Evolutionary conservation across 441 rosid species (phyloP), one percentile per base, ranked within the genome.

Genomic region (Pelargonium citronellum): DNA sequence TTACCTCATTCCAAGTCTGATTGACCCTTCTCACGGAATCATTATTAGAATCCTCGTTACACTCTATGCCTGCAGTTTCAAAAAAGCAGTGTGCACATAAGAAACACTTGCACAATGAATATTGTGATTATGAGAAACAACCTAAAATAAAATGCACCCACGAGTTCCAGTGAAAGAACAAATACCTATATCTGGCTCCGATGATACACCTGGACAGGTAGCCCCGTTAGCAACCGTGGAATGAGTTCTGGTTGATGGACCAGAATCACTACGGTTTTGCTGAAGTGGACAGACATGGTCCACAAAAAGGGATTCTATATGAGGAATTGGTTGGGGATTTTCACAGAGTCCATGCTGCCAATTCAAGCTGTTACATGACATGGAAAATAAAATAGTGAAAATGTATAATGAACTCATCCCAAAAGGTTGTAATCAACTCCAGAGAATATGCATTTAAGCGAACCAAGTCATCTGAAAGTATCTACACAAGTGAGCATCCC

Each of bases 341-440:
- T 86, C 85, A 80, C 92, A 89, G 67, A 89, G 88, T 72, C 83
- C 91, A 79, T 89, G 92, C 77, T 89, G 95, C 95, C 95, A 89
- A 78, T 89, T 89, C 73, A 89, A 86, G 78, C 96, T 89, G 86
- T 82, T 75, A 55, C 67, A 61, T 46, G 71, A 49, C 55, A 12
- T n/a, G 57, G 65, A 68, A 30, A 67, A 64, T 57, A 68, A 43
- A 1, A 66, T 22, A 37, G 39, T 17, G 15, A 44, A 12, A 46
- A 11, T 11, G 53, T 46, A 46, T 46, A 46, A 46, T 46, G 15
- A 46, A 10, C 53, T 46, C 53, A 46, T 46, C n/a, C 15, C 53
- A 46, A 46, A 12, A 46, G 5, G 53, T 46, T 46, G 53, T 46
- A 46, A 12, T 46, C 53, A 10, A 10, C 51, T 44, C n/a, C n/a